These are phyloP conservation scores for Aspergillus carlsbadensis DNA, from an alignment of 495 filamentous ascomycete species.

Conservation along the genomic window DNA sequence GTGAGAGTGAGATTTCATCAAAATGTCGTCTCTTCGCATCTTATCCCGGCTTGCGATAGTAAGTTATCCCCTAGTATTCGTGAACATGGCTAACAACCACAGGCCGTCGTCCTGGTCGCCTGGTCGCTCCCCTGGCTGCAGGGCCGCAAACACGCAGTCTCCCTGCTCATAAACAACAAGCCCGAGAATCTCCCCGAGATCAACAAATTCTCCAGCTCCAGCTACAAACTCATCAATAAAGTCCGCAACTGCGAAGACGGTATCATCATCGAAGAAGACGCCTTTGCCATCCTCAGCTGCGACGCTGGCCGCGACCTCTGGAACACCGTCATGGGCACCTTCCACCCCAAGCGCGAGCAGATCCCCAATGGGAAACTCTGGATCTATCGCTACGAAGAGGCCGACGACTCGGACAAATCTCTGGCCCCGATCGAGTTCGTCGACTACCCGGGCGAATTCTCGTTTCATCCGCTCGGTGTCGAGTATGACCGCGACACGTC, in stretches of 20 bases:
- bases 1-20: too few relatives aligned
- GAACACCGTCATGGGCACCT: slow-evolving; percentile 51
- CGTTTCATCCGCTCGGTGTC: slow-evolving; percentile 49
- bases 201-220: slow-evolving; percentile 26
- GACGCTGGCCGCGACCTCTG: slow-evolving; percentile 43
- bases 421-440: slow-evolving; percentile 30
- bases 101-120: background rate
- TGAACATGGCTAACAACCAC: background rate
- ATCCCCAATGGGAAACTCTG: slow-evolving; percentile 34
- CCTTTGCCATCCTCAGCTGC: slow-evolving; percentile 40
- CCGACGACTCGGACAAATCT: slow-evolving; percentile 20
- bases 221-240: slow-evolving; percentile 33
- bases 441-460: slow-evolving; percentile 24
- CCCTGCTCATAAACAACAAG: slow-evolving; percentile 18
- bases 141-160: background rate
- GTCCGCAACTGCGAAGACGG: slow-evolving; percentile 50
- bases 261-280: slow-evolving; percentile 32
- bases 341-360: slow-evolving; percentile 10
- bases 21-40: too few relatives aligned
- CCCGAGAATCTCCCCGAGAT: slow-evolving; percentile 25
- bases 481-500: slow-evolving; percentile 35
- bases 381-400: slow-evolving; percentile 32
- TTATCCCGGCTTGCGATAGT: background rate
- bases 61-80: background rate
- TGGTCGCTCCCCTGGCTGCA: background rate